Base-by-base conservation (phyloP, 805 yeast species). In the Yueomyces sinensis region DNA sequence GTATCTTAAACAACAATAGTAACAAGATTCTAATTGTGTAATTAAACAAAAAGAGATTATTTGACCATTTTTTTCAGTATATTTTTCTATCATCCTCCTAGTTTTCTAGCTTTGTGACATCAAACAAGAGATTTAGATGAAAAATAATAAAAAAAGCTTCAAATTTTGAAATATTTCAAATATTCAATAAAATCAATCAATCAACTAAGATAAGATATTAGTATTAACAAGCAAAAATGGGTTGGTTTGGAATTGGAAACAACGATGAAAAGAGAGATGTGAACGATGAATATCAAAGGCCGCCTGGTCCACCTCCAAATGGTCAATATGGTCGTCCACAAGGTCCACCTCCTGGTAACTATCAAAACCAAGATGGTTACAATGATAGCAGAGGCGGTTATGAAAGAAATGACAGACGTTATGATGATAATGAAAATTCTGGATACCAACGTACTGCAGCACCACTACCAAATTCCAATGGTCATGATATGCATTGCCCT, bases 291-390 rank as follows among this genome's bases (percentile, higher is more conserved):
- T 44, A 41, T 27, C 33, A 32, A 18, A 37, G 54, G 17, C 50
- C 52, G 6, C 27, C 35, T 30, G 43, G 27, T 9, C 46, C 49
- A 17, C 46, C 49, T 15, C 45, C 50, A n/a, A 16, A 13, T 13
- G 43, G 41, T 13, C 39, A 18, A 29, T 43, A 41, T 30, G 20
- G 22, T 6, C 36, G 42, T 13, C 44, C 47, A 9, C 17, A 31
- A 13, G 41, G 35, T 14, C 42, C 42, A 9, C 44, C 45, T 4
- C 46, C 44, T 9, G 19, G 15, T 23, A 7, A 16, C 18, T 25
- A 13, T 25, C n/a, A 25, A 5, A 25, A 25, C 14, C n/a, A n/a
- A 6, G 14, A 5, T 9, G 13, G 13, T 5, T 25, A 11, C 13
- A 6, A n/a, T 25, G 6, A 1, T 9, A 25, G 13, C 13, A n/a